Conservation (phyloP, 1,284 basidiomycete genomes). For the Xerocomus nothofagi region DNA sequence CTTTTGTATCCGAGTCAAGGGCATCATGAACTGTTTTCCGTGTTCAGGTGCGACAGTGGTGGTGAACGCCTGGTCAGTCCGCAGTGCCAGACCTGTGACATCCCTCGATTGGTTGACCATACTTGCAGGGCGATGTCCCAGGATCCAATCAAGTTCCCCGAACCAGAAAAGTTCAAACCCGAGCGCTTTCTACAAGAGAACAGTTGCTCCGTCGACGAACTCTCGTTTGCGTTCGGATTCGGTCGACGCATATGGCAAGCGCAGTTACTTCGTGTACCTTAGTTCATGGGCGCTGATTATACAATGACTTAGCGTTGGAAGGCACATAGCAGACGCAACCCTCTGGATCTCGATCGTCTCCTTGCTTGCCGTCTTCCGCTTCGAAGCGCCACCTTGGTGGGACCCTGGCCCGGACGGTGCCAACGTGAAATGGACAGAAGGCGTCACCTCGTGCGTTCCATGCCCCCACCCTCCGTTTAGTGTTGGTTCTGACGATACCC, state of each 20-base stretch:
- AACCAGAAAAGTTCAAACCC: constrained; percentile 45
- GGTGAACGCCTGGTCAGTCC: constrained; percentile 22
- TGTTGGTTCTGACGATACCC: not conserved
- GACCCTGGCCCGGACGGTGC: constrained; percentile 22
- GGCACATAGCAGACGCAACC: constrained; percentile 41
- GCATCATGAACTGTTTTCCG: not conserved
- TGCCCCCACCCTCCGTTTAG: not conserved
- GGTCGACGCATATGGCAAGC: constrained; percentile 47
- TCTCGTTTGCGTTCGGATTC: constrained; percentile 45
- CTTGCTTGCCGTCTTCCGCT: constrained; percentile 21
- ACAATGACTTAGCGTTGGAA: constrained; percentile 26
- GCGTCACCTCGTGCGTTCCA: constrained; percentile 26
- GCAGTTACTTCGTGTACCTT: constrained; percentile 12
- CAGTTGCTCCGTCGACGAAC: constrained; percentile 37
- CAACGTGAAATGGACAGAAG: constrained; percentile 25
- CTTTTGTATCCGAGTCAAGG: not conserved
- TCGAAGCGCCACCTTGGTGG: constrained; percentile 18
- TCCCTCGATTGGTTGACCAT: not conserved
- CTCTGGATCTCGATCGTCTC: constrained; percentile 27
- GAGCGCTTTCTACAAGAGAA: constrained; percentile 37
- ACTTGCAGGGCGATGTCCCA: constrained; percentile 43
- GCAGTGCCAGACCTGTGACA: not conserved
- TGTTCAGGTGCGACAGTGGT: constrained; percentile 24
- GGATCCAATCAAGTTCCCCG: constrained; percentile 41
- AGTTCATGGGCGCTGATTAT: not conserved